phyloP scores from a whole-genome alignment of 164 flowering plant genomes.

The Umbellularia californica region DNA sequence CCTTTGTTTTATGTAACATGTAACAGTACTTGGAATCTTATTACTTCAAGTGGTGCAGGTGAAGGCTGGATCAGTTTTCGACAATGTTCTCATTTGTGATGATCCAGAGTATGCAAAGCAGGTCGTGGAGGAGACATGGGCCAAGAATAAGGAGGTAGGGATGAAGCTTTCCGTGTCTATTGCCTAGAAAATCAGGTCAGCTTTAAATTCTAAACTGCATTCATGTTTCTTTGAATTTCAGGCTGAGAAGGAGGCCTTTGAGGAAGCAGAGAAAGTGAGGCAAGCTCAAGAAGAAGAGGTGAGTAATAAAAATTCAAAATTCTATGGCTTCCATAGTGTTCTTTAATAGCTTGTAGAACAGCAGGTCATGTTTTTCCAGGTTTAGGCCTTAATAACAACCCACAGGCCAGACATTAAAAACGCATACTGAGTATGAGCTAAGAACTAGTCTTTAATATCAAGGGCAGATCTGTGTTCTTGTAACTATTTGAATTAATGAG shows the following conservation, averaged over 20 bases:
- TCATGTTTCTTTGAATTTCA: conserved; percentile 19
- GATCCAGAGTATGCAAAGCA: conserved; percentile 61
- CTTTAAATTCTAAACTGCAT: not conserved
- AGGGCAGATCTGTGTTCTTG: no score
- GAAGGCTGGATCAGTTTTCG: conserved; percentile 74
- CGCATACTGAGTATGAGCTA: no score
- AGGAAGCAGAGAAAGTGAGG: conserved; percentile 76
- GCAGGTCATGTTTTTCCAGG: no score
- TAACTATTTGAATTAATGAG: no score
- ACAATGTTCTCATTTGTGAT: conserved; percentile 72
- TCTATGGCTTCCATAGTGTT: not conserved
- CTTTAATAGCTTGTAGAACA: not conserved
- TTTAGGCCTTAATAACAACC: no score
- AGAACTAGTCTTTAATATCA: no score
- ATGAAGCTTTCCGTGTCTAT: not conserved
- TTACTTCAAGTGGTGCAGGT: conserved; percentile 41
- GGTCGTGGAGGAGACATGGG: conserved; percentile 46
- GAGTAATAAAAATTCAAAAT: not conserved
- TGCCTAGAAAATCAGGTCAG: not conserved
- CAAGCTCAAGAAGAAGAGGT: conserved; percentile 79
- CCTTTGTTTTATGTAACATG: no score
- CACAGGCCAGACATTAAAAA: no score
- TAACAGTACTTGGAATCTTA: not conserved
- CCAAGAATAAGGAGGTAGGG: conserved; percentile 42
- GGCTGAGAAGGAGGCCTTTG: conserved; percentile 80